Conservation (phyloP, 2,329 filamentous ascomycete genomes). For the Tolypocladium paradoxum region DNA sequence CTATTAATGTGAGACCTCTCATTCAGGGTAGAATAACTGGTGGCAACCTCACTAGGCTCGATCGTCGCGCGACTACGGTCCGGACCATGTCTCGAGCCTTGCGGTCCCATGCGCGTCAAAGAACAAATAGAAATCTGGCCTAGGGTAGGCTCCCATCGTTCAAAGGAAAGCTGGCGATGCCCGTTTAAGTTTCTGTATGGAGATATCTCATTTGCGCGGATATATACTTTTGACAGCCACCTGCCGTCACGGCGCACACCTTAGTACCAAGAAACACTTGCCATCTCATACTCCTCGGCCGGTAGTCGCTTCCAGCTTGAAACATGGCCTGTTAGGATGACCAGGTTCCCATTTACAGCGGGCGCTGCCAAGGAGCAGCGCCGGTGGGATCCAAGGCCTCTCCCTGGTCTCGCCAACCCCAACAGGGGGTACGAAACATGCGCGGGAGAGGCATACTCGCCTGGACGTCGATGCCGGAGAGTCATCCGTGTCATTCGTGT, state of each 20-base stretch:
- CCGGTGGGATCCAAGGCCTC: too few species aligned
- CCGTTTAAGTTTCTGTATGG: background rate
- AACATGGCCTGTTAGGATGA: too few species aligned
- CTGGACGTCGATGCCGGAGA: too few species aligned
- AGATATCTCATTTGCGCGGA: background rate
- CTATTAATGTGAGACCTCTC: background rate
- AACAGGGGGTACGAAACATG: too few species aligned
- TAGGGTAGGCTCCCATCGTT: background rate
- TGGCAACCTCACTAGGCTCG: background rate
- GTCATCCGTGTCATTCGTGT: too few species aligned
- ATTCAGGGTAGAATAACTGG: background rate
- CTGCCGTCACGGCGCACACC: background rate
- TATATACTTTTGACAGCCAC: background rate
- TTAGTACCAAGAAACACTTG: too few species aligned
- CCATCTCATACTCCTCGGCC: too few species aligned
- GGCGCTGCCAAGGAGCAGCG: too few species aligned
- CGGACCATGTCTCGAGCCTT: background rate
- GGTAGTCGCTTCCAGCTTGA: too few species aligned
- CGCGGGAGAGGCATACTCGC: too few species aligned
- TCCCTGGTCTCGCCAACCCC: too few species aligned
- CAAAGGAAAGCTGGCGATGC: background rate
- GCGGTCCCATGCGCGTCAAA: background rate
- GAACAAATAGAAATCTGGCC: background rate
- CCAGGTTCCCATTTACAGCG: too few species aligned
- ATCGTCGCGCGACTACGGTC: background rate